phyloP scores from a whole-genome alignment of 805 yeast species.

The Metschnikowia proteae region DNA sequence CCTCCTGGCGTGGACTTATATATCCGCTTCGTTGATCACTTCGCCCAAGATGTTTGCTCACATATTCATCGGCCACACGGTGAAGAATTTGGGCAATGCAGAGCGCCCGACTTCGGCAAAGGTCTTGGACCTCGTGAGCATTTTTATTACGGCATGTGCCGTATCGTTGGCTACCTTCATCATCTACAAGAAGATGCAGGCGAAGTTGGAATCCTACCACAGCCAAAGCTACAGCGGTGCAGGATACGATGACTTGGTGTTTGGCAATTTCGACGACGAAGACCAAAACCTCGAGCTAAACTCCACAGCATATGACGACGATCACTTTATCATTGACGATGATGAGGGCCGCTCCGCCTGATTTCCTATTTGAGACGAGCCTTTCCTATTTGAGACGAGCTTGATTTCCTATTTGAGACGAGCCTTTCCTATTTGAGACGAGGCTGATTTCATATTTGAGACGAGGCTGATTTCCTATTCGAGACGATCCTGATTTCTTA shows the following conservation, averaged over 20 bases:
- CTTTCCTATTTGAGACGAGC: too few species aligned
- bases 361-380: too few species aligned
- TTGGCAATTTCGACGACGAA: conserved; percentile 41
- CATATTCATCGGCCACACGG: conserved; percentile 71
- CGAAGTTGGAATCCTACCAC: conserved; percentile 30
- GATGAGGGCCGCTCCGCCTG: conserved; percentile 16
- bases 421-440: too few species aligned
- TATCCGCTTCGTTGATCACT: conserved; percentile 67
- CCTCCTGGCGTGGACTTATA: conserved; percentile 56
- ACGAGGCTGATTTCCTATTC: too few species aligned
- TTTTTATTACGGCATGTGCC: conserved; percentile 52
- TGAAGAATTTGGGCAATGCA: conserved; percentile 62
- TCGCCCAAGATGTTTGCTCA: conserved; percentile 81
- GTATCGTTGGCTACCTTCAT: conserved; percentile 61
- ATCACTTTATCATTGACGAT: conserved; percentile 39
- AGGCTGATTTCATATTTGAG: too few species aligned
- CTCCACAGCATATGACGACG: conserved; percentile 37
- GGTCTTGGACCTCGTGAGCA: conserved; percentile 59
- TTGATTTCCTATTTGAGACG: too few species aligned
- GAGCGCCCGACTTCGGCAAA: conserved; percentile 47
- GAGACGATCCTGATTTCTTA: too few species aligned
- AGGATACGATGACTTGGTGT: conserved; percentile 31
- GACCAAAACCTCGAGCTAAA: conserved; percentile 32
- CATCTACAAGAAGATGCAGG: conserved; percentile 55
- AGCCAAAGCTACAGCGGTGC: conserved; percentile 11